phyloP scores from a whole-genome alignment of 2,329 filamentous ascomycete genomes.

The Clarireedia monteithiana region DNA sequence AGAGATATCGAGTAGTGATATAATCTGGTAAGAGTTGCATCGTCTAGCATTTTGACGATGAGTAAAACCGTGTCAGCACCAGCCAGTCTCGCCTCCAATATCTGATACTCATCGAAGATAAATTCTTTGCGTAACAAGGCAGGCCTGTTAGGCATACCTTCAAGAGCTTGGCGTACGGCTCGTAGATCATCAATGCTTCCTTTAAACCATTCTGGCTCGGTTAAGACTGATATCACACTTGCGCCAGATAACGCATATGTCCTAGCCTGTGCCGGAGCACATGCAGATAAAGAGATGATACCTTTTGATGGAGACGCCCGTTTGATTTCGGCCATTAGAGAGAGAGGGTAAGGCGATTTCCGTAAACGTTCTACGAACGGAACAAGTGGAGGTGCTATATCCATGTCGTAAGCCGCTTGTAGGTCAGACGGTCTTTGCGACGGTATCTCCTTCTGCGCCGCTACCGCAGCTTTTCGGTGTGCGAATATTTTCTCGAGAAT shows the following conservation, averaged over 20 bases:
- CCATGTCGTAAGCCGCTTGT: conserved; percentile 77
- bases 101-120: conserved; percentile 97
- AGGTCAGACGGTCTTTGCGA: conserved; percentile 78
- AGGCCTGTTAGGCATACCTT: conserved; percentile 85
- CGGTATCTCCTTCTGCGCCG: conserved; percentile 73
- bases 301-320: conserved; percentile 94
- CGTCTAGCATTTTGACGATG: conserved; percentile 96
- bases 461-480: conserved; percentile 67
- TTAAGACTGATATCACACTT: conserved; percentile 96
- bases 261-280: conserved; percentile 80
- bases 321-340: conserved; percentile 96
- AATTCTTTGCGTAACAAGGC: conserved; percentile 94
- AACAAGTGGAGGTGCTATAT: conserved; percentile 76
- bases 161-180: conserved; percentile 78
- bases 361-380: conserved; percentile 72
- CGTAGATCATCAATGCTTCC: conserved; percentile 91
- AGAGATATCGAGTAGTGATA: conserved; percentile 85
- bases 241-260: conserved; percentile 91
- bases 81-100: conserved; percentile 84
- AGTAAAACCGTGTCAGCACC: conserved; percentile 91
- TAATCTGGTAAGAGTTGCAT: conserved; percentile 62
- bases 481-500: conserved; percentile 90
- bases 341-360: conserved; percentile 78
- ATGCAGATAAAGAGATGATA: conserved; percentile 79
- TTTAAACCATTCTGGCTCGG: conserved; percentile 98